phyloP scores from a whole-genome alignment of 129 eudicot species.

The Escallonia rubra region DNA sequence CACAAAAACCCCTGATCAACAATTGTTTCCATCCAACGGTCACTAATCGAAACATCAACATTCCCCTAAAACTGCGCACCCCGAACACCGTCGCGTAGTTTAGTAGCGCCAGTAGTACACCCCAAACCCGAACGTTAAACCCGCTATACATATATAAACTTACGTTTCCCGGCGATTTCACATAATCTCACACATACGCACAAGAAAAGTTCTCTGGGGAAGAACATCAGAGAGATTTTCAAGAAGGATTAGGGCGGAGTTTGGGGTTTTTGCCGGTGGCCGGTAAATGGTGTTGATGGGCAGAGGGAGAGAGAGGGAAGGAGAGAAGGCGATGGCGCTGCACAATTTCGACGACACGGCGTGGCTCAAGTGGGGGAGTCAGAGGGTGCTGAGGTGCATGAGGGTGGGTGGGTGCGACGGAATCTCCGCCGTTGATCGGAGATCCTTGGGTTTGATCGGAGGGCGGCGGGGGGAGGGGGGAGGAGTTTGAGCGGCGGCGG shows the following conservation, averaged over 20 bases:
- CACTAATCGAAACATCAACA: slow-evolving; percentile 20
- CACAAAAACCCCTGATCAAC: background rate
- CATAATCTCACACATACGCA: background rate
- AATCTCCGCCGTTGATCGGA: slow-evolving; percentile 22
- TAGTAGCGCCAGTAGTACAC: slow-evolving; percentile 13
- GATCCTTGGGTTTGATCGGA: slow-evolving; percentile 4
- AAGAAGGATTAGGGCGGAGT: background rate
- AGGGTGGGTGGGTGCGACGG: slow-evolving; percentile 42
- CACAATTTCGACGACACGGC: slow-evolving; percentile 66
- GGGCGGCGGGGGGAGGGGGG: slow-evolving; percentile 8
- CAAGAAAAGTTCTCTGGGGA: background rate
- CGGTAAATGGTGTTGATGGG: slow-evolving; percentile 30
- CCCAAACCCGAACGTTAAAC: slow-evolving; percentile 44
- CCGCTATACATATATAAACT: slow-evolving; percentile 25
- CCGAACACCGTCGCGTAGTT: slow-evolving; percentile 24
- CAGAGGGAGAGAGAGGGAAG: slow-evolving; percentile 13
- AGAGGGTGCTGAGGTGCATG: slow-evolving; percentile 57
- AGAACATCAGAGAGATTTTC: slow-evolving; percentile 6
- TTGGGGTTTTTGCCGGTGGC: background rate
- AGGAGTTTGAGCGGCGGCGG: slow-evolving; percentile 24
- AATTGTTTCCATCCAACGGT: slow-evolving; percentile 2
- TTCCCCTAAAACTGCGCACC: slow-evolving; percentile 24
- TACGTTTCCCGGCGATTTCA: slow-evolving; percentile 44
- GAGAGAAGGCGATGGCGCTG: slow-evolving; percentile 26
- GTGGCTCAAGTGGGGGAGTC: slow-evolving; percentile 67